A percentile compares a stretch with the other conserved stretches of the same genome.
Evolutionary conservation across 2,329 filamentous ascomycete species (phyloP).

Genomic region (Aspergillus fijiensis): DNA sequence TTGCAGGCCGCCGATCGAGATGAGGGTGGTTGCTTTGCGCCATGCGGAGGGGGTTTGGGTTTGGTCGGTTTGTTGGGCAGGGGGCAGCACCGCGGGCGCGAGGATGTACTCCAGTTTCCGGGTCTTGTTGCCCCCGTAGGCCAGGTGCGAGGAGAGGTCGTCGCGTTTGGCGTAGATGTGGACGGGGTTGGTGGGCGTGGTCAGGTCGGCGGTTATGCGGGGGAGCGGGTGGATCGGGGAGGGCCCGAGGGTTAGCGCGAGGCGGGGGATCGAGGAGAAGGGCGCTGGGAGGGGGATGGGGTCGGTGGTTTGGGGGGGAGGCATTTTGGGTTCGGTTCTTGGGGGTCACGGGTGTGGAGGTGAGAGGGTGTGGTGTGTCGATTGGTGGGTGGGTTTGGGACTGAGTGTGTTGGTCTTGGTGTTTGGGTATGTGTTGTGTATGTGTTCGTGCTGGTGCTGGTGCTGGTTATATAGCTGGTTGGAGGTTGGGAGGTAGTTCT

Average conservation of each 20-base stretch:
- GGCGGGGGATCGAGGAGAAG: conserved; percentile 63
- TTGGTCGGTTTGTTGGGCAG: too few relatives aligned
- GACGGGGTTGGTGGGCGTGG: conserved; percentile 40
- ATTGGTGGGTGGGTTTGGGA: not conserved
- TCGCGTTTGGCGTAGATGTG: conserved; percentile 71
- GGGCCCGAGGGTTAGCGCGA: conserved; percentile 63
- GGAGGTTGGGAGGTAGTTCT: too few relatives aligned
- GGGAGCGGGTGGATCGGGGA: conserved; percentile 68
- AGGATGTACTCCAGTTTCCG: conserved; percentile 70
- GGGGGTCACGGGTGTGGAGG: too few relatives aligned
- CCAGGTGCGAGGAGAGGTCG: conserved; percentile 67
- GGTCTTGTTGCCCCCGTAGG: conserved; percentile 68
- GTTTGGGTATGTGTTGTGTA: too few relatives aligned
- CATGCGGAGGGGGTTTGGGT: conserved; percentile 32
- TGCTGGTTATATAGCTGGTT: not conserved
- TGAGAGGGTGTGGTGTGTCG: not conserved
- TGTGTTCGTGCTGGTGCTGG: not conserved
- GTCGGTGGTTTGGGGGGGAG: not conserved
- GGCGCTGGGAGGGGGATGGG: conserved; percentile 54
- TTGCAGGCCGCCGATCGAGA: conserved; percentile 67
- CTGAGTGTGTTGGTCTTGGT: not conserved
- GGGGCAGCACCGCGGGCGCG: conserved; percentile 16
- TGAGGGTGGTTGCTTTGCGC: conserved; percentile 59
- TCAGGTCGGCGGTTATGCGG: conserved; percentile 62
- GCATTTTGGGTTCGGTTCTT: not conserved